Evolutionary conservation across 2,329 filamentous ascomycete genomes (phyloP).

Genomic region (Pestalotiopsis fici): DNA sequence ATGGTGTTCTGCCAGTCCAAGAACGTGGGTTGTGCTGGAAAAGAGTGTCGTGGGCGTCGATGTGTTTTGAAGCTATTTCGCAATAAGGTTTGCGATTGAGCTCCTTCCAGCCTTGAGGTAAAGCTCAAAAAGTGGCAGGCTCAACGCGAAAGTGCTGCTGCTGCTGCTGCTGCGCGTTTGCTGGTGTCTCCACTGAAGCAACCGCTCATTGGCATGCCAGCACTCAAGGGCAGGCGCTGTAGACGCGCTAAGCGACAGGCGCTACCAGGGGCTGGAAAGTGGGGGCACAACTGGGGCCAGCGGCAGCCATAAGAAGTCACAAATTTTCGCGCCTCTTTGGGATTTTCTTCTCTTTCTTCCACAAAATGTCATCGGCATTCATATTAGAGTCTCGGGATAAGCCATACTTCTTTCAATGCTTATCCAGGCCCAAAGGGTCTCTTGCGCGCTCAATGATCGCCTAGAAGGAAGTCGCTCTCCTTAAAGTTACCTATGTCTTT

Average conservation of each 20-base stretch:
- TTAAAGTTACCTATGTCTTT: slow-evolving; percentile 61
- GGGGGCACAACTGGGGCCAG: background rate
- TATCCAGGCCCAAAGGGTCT: slow-evolving; percentile 86
- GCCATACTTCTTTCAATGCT: slow-evolving; percentile 72
- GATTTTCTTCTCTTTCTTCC: slow-evolving; percentile 36
- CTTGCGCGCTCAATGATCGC: slow-evolving; percentile 97
- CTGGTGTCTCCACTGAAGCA: background rate
- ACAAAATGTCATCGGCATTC: slow-evolving; percentile 82
- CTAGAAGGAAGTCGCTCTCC: slow-evolving; percentile 80
- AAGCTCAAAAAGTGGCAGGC: slow-evolving; percentile 5
- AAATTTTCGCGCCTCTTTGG: slow-evolving; percentile 5
- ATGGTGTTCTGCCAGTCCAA: background rate
- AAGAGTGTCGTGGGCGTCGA: background rate
- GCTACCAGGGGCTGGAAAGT: background rate
- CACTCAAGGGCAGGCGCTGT: background rate
- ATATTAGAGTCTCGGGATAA: slow-evolving; percentile 99
- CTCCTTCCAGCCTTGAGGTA: background rate
- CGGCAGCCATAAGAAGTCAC: background rate
- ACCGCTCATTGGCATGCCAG: background rate
- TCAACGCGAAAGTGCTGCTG: background rate
- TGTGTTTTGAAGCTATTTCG: slow-evolving; percentile 1
- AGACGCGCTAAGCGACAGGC: slow-evolving; percentile 8
- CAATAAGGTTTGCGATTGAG: background rate
- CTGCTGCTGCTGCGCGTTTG: background rate
- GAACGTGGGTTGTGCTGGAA: background rate